Evolutionary conservation across 2,329 filamentous ascomycete species (phyloP), one percentile per base, ranked within the genome.

Genomic region (Ramichloridium luteum): DNA sequence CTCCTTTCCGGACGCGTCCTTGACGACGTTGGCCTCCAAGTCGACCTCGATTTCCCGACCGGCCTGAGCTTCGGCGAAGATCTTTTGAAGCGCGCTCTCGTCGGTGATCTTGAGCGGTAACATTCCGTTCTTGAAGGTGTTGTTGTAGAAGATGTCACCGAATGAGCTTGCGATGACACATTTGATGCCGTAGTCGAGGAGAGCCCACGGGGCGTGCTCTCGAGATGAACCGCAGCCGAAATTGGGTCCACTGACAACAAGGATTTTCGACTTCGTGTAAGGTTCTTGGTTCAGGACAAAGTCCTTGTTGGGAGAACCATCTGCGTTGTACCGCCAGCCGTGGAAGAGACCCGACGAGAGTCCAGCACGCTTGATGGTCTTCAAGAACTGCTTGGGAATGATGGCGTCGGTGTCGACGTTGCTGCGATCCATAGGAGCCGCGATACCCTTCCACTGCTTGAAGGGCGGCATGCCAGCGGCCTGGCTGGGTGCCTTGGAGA

Each of bases 121-220:
- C 90, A 96, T 96, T 64, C 88, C 88, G 65, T 98, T 98, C 72
- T 98, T 96, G 73, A 94, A 96, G n/a, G 81, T 90, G 68, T 98
- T 98, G 74, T 93, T 94, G 74, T 88, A 92, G 74, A 94, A 94
- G 59, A 98, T 98, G 53, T 93, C 84, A 36, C 80, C 81, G 46
- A 73, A 82, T 1, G 80, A 86, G 1, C 84, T 83, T 1, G 88
- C 90, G 47, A 96, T 93, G 50, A 96, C 70, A 56, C 80, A 88
- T 55, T 80, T 83, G 64, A 98, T 93, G 46, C 90, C 90, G 49
- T 96, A 96, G 61, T 96, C 90, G 35, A 93, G 76, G 14, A 96
- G 72, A 4, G 90, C 88, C 90, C 90, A 96, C 1, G 90, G 90
- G 2, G 90, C 90, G 64, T 96, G 90, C 61, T 96, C 90, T 54